Base-by-base conservation (phyloP, 805 yeast species). In the Saturnispora bothae region DNA sequence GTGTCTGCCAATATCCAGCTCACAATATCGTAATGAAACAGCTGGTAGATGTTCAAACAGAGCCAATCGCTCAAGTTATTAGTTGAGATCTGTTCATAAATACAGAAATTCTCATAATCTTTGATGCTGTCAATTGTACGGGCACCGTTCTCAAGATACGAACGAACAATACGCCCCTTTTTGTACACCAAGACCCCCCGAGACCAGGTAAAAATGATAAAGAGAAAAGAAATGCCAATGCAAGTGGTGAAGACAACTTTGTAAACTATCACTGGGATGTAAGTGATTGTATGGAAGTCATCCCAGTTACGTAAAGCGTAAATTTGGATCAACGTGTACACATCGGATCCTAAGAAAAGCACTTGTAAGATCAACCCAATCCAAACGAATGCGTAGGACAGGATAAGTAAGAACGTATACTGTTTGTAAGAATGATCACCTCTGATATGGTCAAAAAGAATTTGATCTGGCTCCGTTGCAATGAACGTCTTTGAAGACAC, bases 271-370 rank as follows among this genome's bases (percentile, higher is more conserved):
- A 52, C 34, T 3, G 63, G 61, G 19, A 59, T 56, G 36, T 56
- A 57, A 7, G 56, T 37, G 27, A 58, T 57, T 7, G 58, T 48
- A 33, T 54, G 60, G 33, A 48, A 50, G 27, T 46, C 45, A 14
- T 49, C 56, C 63, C 63, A 58, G 36, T 49, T 49, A n/a, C 80
- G 71, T 54, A 78, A 76, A 1, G 81, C 92, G 47, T 84, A 63
- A 30, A 85, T 68, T 48, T 72, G 76, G 40, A 85, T 59, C 55
- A 89, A 75, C 0, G 95, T 83, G 61, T 83, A 85, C 18, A 84
- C 65, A 61, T 85, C 96, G 2, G 82, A 69, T 1, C 66, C 81
- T 34, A 75, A 53, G 37, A 78, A 61, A 1, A 76, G 66, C 13
- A 73, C 52, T 32, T 76, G 65, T 37, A 83, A 54, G n/a, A 70